Evolutionary conservation across 257 asterid species (phyloP).

Genomic region (Penstemon eatonii): DNA sequence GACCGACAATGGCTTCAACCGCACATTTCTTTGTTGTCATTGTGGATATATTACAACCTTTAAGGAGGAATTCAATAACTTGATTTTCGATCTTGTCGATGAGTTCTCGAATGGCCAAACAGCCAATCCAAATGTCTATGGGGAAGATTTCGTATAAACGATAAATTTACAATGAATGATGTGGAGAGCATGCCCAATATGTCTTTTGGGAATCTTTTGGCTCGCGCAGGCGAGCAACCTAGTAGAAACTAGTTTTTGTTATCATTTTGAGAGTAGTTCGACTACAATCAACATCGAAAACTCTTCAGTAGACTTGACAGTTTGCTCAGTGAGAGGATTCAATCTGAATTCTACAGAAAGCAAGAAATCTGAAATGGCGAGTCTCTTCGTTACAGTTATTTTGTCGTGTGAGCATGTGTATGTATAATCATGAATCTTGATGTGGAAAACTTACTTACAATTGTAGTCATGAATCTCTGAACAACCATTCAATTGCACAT

Average conservation of each 20-base stretch:
- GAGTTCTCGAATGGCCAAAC: not conserved
- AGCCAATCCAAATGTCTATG: conserved; percentile 24
- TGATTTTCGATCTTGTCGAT: no score
- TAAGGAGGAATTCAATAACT: no score
- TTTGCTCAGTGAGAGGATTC: not conserved
- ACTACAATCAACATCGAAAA: conserved; percentile 22
- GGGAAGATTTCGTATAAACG: conserved; percentile 16
- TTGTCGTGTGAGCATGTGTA: no score
- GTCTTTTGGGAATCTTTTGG: conserved; percentile 48
- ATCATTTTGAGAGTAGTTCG: conserved; percentile 22
- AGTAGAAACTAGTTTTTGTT: conserved; percentile 21
- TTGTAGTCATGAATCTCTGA: no score
- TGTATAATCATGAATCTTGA: not conserved
- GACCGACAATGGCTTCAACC: no score
- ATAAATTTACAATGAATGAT: conserved; percentile 28
- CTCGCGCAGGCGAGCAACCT: conserved; percentile 43
- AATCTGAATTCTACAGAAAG: conserved; percentile 6
- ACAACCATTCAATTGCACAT: no score
- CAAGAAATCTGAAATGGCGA: conserved; percentile 30
- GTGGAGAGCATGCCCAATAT: conserved; percentile 30
- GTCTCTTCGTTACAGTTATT: not conserved
- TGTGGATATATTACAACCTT: no score
- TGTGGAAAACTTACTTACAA: not conserved
- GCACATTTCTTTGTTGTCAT: no score
- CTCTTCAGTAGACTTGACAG: conserved; percentile 22